phyloP scores from a whole-genome alignment of 2,329 filamentous ascomycete species.

The Fonsecaea erecta region DNA sequence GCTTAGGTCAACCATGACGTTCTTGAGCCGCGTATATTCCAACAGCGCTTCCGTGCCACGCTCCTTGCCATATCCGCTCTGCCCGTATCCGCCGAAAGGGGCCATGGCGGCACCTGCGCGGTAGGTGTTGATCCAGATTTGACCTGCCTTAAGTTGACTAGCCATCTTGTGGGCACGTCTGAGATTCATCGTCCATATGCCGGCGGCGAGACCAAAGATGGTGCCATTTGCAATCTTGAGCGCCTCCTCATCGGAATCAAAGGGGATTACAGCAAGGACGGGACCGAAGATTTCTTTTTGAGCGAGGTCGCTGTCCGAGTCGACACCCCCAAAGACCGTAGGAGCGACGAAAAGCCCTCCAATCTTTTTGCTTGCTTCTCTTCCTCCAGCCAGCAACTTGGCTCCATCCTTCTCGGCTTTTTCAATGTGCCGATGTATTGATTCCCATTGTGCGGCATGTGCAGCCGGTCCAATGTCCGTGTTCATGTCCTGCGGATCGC shows the following conservation, averaged over 20 bases:
- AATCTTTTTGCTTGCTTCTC: slow-evolving; percentile 59
- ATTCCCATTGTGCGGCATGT: slow-evolving; percentile 49
- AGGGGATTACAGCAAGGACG: slow-evolving; percentile 66
- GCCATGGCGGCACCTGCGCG: slow-evolving; percentile 13
- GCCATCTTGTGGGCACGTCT: slow-evolving; percentile 57
- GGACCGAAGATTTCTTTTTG: slow-evolving; percentile 67
- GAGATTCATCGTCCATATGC: slow-evolving; percentile 61
- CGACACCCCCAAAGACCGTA: slow-evolving; percentile 62
- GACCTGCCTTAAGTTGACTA: slow-evolving; percentile 59
- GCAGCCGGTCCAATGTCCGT: slow-evolving; percentile 51
- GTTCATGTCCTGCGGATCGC: slow-evolving; percentile 36
- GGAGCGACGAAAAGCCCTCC: slow-evolving; percentile 62
- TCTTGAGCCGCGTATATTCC: slow-evolving; percentile 68
- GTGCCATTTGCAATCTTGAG: slow-evolving; percentile 59
- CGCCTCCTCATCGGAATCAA: slow-evolving; percentile 65
- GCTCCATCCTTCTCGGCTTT: slow-evolving; percentile 46
- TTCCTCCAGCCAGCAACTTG: slow-evolving; percentile 3
- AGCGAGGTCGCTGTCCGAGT: slow-evolving; percentile 60
- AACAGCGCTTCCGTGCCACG: slow-evolving; percentile 57
- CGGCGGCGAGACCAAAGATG: slow-evolving; percentile 60
- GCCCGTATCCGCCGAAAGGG: slow-evolving; percentile 77
- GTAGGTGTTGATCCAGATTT: slow-evolving; percentile 64
- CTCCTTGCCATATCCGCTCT: slow-evolving; percentile 77
- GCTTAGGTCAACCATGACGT: slow-evolving; percentile 44
- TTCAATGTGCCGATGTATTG: slow-evolving; percentile 49